Conservation (phyloP, 225 moss, liverwort and hornwort genomes). For the Bryum argenteum region DNA sequence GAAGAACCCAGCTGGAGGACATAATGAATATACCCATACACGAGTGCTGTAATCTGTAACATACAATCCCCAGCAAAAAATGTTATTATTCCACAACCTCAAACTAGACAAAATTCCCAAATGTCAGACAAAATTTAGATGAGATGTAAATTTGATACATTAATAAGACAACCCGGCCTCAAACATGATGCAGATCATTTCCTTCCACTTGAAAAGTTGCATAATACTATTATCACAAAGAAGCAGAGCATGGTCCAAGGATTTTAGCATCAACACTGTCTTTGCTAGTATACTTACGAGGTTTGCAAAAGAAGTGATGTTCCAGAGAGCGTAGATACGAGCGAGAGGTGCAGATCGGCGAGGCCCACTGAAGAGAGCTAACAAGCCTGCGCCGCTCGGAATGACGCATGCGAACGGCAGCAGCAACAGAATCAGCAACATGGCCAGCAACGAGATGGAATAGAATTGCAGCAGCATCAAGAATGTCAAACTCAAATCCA, state of each 20-base stretch:
- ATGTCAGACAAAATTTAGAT: too few species aligned
- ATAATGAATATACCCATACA: conserved; percentile 76
- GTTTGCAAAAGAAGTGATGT: conserved; percentile 83
- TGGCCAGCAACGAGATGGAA: conserved; percentile 86
- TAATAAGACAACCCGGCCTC: too few species aligned
- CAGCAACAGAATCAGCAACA: conserved; percentile 79
- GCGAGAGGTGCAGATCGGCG: conserved; percentile 86
- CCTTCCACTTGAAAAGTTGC: too few species aligned
- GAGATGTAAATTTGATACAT: too few species aligned
- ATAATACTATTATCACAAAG: too few species aligned
- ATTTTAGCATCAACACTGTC: too few species aligned
- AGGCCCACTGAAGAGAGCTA: conserved; percentile 94
- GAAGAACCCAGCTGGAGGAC: conserved; percentile 52
- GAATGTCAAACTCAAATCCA: conserved; percentile 91
- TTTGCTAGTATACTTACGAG: conserved; percentile 62
- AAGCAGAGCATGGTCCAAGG: too few species aligned
- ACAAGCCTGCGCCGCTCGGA: conserved; percentile 84
- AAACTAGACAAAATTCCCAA: too few species aligned
- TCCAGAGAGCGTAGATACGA: conserved; percentile 94
- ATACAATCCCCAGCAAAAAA: not conserved
- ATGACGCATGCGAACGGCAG: conserved; percentile 85
- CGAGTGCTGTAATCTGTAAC: conserved; percentile 73
- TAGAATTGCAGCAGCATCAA: conserved; percentile 93
- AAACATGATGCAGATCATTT: too few species aligned
- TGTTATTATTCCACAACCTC: too few species aligned